These are phyloP conservation scores for Hyphochytrium catenoides DNA, from an alignment of 352 stramenopile genomes.

Conservation along the genomic window DNA sequence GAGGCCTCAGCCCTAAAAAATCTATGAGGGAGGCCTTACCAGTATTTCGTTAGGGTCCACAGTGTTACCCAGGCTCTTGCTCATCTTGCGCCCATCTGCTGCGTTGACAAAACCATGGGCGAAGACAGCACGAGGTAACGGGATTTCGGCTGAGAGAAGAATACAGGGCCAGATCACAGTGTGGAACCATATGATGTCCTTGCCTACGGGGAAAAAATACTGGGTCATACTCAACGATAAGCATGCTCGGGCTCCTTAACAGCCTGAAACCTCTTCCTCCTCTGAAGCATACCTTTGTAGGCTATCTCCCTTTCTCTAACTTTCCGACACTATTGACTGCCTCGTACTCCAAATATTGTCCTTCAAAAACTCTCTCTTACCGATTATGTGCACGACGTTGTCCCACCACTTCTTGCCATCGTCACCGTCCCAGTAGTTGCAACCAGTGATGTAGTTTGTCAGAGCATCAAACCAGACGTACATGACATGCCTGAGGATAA, in stretches of 20 bases:
- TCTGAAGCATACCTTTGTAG: too few relatives aligned
- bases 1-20: too few relatives aligned
- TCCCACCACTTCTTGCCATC: constrained; percentile 48
- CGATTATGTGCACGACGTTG: constrained; percentile 60
- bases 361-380: too few relatives aligned
- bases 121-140: constrained; percentile 79
- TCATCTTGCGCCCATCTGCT: constrained; percentile 97
- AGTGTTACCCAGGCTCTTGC: constrained; percentile 95
- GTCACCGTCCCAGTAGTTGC: constrained; percentile 71
- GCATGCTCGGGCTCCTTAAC: too few relatives aligned
- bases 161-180: constrained; percentile 98
- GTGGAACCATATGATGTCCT: constrained; percentile 99
- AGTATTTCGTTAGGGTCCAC: constrained; percentile 89
- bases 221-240: too few relatives aligned
- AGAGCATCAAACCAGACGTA: constrained; percentile 99
- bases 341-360: too few relatives aligned
- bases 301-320: too few relatives aligned
- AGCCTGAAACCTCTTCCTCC: too few relatives aligned
- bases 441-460: constrained; percentile 90
- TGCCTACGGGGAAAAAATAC: constrained; percentile 50
- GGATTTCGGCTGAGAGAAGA: constrained; percentile 85
- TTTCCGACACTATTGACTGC: too few relatives aligned
- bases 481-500: constrained; percentile 85
- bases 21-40: too few relatives aligned
- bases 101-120: constrained; percentile 95